Percentiles rank a stretch among this genome's conserved stretches.
These are phyloP conservation scores for Coemansia sp. DNA, from an alignment of 192 early-diverging fungal species.

Conservation along the genomic window DNA sequence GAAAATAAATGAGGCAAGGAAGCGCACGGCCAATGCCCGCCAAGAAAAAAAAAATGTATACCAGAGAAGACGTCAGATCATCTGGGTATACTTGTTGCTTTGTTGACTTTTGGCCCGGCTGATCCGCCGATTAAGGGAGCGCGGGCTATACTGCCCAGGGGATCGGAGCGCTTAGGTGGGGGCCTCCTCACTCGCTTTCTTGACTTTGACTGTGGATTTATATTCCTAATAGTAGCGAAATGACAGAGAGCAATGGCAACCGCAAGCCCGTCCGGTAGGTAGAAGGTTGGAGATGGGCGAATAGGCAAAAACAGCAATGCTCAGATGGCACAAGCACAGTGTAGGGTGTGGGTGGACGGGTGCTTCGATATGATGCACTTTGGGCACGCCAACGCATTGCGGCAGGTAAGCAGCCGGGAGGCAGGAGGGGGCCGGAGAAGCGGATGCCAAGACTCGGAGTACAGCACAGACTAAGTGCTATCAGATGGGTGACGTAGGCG, in stretches of 20 bases:
- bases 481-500: constrained; percentile 51
- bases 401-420: constrained; percentile 59
- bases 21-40: too few relatives aligned
- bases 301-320: background rate
- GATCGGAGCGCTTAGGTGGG: too few relatives aligned
- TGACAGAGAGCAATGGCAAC: constrained; percentile 6
- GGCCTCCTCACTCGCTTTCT: background rate
- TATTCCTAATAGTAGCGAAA: background rate
- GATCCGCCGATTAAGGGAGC: too few relatives aligned
- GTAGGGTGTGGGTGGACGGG: constrained; percentile 81
- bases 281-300: background rate
- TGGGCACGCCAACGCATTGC: constrained; percentile 93
- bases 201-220: background rate
- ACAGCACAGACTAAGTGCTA: background rate
- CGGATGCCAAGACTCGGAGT: background rate
- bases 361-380: constrained; percentile 98
- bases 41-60: too few relatives aligned
- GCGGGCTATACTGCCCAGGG: too few relatives aligned
- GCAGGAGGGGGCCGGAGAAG: background rate
- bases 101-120: too few relatives aligned
- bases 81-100: too few relatives aligned
- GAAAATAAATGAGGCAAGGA: too few relatives aligned
- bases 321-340: background rate
- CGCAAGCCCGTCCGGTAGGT: constrained; percentile 49
- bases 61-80: too few relatives aligned